Conservation (phyloP, 2,329 filamentous ascomycete species). For the Coleophoma cylindrospora region DNA sequence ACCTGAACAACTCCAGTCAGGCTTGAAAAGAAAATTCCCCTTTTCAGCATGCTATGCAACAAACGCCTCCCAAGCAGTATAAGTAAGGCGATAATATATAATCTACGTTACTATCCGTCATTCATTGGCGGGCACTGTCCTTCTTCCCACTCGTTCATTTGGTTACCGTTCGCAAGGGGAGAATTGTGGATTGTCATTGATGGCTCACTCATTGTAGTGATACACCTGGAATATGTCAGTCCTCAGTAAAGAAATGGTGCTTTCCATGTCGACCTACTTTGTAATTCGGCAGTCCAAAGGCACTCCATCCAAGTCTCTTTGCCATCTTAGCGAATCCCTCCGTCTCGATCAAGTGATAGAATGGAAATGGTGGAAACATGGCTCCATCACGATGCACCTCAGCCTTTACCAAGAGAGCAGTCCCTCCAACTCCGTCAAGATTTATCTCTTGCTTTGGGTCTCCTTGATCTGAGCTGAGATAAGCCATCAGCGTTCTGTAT, state of each 20-base stretch:
- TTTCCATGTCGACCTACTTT: constrained; percentile 56
- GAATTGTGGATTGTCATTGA: constrained; percentile 16
- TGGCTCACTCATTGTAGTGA: constrained; percentile 76
- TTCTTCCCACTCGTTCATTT: not conserved
- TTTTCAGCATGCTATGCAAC: constrained; percentile 14
- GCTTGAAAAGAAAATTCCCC: not conserved
- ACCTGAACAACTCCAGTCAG: not conserved
- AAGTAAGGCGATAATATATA: too few species aligned
- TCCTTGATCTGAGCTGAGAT: constrained; percentile 57
- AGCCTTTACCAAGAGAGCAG: constrained; percentile 87
- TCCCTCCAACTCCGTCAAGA: constrained; percentile 91
- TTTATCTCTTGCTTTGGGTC: constrained; percentile 60
- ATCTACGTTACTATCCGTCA: constrained; percentile 1
- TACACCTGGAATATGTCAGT: constrained; percentile 56
- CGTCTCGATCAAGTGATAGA: constrained; percentile 96
- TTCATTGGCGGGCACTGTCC: not conserved
- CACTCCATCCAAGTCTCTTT: constrained; percentile 76
- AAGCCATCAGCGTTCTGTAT: constrained; percentile 87
- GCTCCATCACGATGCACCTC: constrained; percentile 95
- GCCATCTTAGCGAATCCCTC: constrained; percentile 99
- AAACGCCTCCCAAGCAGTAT: constrained; percentile 9
- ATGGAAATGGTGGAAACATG: constrained; percentile 96
- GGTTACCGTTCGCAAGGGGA: constrained; percentile 6
- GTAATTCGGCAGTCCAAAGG: constrained; percentile 92
- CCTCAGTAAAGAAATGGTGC: not conserved